Conservation (phyloP, 208 protist species). For the Leishmania tropica region DNA sequence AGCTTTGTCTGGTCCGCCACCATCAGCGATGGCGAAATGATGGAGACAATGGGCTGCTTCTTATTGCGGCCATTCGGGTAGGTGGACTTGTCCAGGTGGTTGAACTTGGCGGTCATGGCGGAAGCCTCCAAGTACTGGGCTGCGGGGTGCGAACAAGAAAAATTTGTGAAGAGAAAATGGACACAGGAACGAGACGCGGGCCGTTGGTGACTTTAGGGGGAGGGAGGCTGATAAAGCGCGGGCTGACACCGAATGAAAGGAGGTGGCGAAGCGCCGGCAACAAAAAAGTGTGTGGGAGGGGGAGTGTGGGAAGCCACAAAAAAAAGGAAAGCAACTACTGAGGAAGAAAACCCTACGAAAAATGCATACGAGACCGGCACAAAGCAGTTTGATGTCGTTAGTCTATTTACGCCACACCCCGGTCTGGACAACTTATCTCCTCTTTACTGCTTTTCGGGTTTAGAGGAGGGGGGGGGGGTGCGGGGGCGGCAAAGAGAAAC, state of each 20-base stretch:
- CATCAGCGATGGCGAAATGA: slow-evolving; percentile 92
- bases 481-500: neutral
- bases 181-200: neutral
- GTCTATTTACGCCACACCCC: too few relatives aligned
- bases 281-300: neutral
- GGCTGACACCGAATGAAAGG: neutral
- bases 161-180: neutral
- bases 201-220: too few relatives aligned
- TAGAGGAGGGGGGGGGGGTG: too few relatives aligned
- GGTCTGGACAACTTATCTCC: too few relatives aligned
- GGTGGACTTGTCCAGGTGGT: slow-evolving; percentile 42
- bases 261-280: neutral
- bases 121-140: neutral
- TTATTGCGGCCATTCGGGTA: slow-evolving; percentile 55
- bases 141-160: neutral
- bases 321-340: too few relatives aligned
- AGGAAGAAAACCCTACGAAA: too few relatives aligned
- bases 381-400: too few relatives aligned
- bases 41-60: slow-evolving; percentile 36
- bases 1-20: slow-evolving; percentile 85
- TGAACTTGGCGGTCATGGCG: slow-evolving; percentile 7
- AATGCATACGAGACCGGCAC: too few relatives aligned
- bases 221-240: neutral
- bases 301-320: too few relatives aligned
- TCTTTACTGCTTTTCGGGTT: too few relatives aligned